phyloP scores from a whole-genome alignment of 352 stramenopile species.

The Phytophthora pseudosyringae region DNA sequence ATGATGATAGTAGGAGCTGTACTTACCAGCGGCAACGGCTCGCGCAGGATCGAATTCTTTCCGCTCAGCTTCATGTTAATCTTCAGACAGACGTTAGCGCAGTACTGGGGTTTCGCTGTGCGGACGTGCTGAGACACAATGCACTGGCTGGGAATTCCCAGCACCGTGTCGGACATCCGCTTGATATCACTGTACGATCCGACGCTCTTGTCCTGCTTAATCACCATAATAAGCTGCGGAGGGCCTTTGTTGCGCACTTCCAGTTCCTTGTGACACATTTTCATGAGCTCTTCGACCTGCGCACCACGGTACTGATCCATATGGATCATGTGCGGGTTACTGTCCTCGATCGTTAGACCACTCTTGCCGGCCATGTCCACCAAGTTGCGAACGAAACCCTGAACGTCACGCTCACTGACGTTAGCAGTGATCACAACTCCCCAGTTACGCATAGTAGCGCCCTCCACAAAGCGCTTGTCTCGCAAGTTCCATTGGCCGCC shows the following conservation, averaged over 20 bases:
- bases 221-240: constrained; percentile 61
- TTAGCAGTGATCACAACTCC: constrained; percentile 59
- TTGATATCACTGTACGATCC: constrained; percentile 68
- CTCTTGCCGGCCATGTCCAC: constrained; percentile 38
- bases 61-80: constrained; percentile 82
- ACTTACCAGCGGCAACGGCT: constrained; percentile 49
- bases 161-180: constrained; percentile 61
- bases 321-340: constrained; percentile 26
- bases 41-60: constrained; percentile 60
- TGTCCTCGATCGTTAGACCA: constrained; percentile 42
- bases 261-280: constrained; percentile 50
- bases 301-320: constrained; percentile 9
- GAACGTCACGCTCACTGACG: constrained; percentile 31
- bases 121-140: constrained; percentile 43
- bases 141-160: constrained; percentile 77
- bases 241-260: constrained; percentile 26
- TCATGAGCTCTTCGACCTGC: constrained; percentile 69
- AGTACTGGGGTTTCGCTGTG: constrained; percentile 52
- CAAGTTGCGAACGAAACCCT: constrained; percentile 47
- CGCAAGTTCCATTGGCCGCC: constrained; percentile 76
- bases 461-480: constrained; percentile 68
- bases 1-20: constrained; percentile 74
- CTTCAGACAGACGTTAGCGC: constrained; percentile 69
- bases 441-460: constrained; percentile 61
- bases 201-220: constrained; percentile 47